phyloP scores from a whole-genome alignment of 257 asterid genomes.

The Eustoma russellianum region DNA sequence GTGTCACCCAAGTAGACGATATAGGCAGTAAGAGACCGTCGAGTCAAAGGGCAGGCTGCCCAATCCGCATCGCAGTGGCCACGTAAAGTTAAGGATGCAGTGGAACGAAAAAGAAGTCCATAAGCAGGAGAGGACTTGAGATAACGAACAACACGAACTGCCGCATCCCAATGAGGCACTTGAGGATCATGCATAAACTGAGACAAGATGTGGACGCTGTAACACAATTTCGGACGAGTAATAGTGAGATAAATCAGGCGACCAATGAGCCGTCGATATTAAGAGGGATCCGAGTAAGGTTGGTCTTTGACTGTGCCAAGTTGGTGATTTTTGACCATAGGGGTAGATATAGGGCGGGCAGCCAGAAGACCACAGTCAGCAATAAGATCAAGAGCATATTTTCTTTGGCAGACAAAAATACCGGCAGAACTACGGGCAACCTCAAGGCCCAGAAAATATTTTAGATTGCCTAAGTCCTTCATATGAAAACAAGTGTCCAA shows the following conservation, averaged over 20 bases:
- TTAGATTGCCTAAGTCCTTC: too few species aligned
- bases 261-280: not conserved
- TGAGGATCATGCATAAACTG: not conserved
- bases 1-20: not conserved
- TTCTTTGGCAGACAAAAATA: not conserved
- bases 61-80: not conserved
- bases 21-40: not conserved
- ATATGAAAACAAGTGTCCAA: too few species aligned
- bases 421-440: not conserved
- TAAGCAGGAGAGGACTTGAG: too few species aligned
- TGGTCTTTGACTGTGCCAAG: too few species aligned
- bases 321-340: too few species aligned
- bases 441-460: too few species aligned
- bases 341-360: too few species aligned
- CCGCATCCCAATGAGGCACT: not conserved
- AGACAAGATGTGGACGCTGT: not conserved
- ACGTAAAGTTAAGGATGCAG: too few species aligned
- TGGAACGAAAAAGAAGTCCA: too few species aligned
- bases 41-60: not conserved
- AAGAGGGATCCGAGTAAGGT: not conserved
- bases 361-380: not conserved
- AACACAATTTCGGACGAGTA: not conserved
- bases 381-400: not conserved
- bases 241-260: not conserved
- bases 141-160: not conserved